Evolutionary conservation across 2,329 filamentous ascomycete species (phyloP), one percentile per base, ranked within the genome.

Genomic region (Colletotrichum theobromicola): DNA sequence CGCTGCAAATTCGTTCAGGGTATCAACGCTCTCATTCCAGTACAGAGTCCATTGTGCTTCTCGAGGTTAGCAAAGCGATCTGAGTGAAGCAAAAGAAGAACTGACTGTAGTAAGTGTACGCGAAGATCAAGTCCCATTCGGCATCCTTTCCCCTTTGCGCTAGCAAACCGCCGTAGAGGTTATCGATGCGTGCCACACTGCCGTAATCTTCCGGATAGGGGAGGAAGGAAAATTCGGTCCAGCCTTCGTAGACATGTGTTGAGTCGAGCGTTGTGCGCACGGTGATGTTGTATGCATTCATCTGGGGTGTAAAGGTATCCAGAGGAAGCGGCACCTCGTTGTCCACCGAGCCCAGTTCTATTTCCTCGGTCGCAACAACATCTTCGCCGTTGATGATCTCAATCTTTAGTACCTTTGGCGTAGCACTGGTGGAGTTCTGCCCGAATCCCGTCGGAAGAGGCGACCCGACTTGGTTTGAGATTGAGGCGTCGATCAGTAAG

Each of bases 121-220:
- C 10, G 70, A 79, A 2, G 85, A 85, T 8, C 79, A 79, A 10
- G 78, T 74, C 66, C 83, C 87, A 63, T 80, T 82, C 76, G 84
- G 84, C 18, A 84, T 79, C 18, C 21, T 72, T 72, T 15, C 72
- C 72, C 4, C 72, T 28, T 35, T 75, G 72, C 34, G 72, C 72
- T 5, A 72, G 57, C 4, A 89, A 76, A 0, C 85, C 85, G 21
- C 87, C 86, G 35, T 84, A 81, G 12, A 87, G 76, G 72, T 87
- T 83, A 76, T 89, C 87, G 16, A 89, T 81, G 76, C 84, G 85
- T 4, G 85, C 84, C 3, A 85, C 83, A 78, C 86, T 88, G 32
- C 86, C 86, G 28, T 75, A 75, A 7, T 72, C 80, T 4, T 78
- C 78, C 60, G 86, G 87, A 26, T 85, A 84, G 0, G 87, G 87